Evolutionary conservation across 495 filamentous ascomycete species (phyloP), one percentile per base, ranked within the genome.

Genomic region (Coniosporium apollinis): DNA sequence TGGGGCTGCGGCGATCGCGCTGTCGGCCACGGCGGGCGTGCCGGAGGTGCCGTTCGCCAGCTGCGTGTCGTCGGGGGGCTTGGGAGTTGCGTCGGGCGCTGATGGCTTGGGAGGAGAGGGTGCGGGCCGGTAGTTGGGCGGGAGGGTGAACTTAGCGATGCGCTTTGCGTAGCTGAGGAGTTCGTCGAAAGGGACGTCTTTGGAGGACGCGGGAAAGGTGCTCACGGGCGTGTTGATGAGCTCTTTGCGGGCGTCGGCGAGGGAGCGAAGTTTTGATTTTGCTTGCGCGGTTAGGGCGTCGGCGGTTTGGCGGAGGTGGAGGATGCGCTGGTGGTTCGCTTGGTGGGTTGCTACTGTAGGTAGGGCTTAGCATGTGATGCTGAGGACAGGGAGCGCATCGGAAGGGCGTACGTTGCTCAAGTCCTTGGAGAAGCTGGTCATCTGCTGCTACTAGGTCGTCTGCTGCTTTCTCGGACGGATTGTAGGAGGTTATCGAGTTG

Each of bases 401-500:
- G 4, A 2, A 21, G 13, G 7, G 20, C 39, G 14, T 55, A 77
- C 74, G 41, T 32, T 70, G 62, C 43, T 72, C 61, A 14, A 87
- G 58, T 11, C 70, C 67, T 29, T 58, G 46, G 30, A 52, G 60
- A 15, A 87, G 66, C 32, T 72, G 67, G 24, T 63, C 60, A 42
- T 87, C 79, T 28, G 78, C 81, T n/a, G 61, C 55, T 4, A 76
- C 57, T 14, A 87, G 66, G 21, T 78, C 70, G 16, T 64, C 56
- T 4, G 79, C 79, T 17, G 72, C 66, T 19, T 57, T 49, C 4
- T 68, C 55, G 8, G 72, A 76, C 19, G 81, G 81, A 43, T 81
- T 79, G 66, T 82, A 84, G 38, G 80, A 73, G 6, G 76, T 59
- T 28, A 87, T 78, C 1, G 79, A 82, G 49, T 79, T 75, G 46